Conservation (phyloP, 2,329 filamentous ascomycete genomes). For the Malbranchea zuffiana region DNA sequence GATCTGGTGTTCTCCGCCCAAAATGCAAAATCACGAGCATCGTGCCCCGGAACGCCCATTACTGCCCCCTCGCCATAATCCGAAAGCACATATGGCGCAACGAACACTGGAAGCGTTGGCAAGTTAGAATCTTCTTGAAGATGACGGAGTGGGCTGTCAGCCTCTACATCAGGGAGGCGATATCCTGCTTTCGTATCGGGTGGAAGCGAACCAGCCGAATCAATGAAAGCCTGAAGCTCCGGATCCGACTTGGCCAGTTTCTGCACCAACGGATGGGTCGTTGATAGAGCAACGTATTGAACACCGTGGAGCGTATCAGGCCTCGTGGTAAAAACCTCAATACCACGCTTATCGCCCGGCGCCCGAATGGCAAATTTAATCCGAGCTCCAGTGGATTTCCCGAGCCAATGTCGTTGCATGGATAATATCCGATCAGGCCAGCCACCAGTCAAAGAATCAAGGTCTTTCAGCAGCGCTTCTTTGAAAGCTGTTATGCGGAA, state of each 20-base stretch:
- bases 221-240: conserved; percentile 57
- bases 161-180: conserved; percentile 49
- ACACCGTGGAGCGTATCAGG: conserved; percentile 81
- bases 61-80: conserved; percentile 81
- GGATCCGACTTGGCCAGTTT: conserved; percentile 49
- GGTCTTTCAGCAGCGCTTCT: conserved; percentile 58
- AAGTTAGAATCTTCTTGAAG: conserved; percentile 41
- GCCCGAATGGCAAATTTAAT: conserved; percentile 56
- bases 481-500: conserved; percentile 72
- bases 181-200: conserved; percentile 54
- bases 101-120: conserved; percentile 58
- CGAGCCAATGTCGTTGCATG: conserved; percentile 84
- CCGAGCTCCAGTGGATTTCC: conserved; percentile 61
- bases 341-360: conserved; percentile 28
- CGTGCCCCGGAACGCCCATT: conserved; percentile 86
- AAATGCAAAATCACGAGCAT: conserved; percentile 65
- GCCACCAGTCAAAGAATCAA: conserved; percentile 53
- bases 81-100: conserved; percentile 73
- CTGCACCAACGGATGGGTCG: conserved; percentile 58
- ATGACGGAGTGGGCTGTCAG: conserved; percentile 52
- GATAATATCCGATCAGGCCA: conserved; percentile 77
- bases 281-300: conserved; percentile 70
- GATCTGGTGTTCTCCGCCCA: conserved; percentile 60
- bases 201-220: conserved; percentile 44
- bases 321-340: conserved; percentile 73